Conservation (phyloP, 345 rosid genomes). For the Sonneratia caseolaris region DNA sequence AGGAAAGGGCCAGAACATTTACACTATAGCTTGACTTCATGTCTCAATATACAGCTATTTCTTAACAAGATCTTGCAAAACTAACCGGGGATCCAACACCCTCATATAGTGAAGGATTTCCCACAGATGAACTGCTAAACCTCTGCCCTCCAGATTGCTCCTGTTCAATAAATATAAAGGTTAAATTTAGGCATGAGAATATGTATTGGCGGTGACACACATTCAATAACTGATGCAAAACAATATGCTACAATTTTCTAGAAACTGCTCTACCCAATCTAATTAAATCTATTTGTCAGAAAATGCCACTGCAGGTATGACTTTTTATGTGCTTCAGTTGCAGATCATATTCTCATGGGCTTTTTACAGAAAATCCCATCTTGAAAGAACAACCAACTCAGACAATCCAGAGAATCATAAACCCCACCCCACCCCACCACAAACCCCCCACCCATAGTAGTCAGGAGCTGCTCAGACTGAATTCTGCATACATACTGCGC, state of each 20-base stretch:
- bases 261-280: neutral
- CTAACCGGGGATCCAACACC: conserved; percentile 66
- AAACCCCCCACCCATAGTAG: neutral
- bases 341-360: neutral
- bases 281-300: neutral
- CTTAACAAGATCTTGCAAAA: neutral
- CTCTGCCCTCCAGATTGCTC: conserved; percentile 53
- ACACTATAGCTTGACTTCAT: conserved; percentile 9
- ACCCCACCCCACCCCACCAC: neutral
- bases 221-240: neutral
- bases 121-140: conserved; percentile 18
- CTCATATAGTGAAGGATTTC: conserved; percentile 46
- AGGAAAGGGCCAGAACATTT: neutral
- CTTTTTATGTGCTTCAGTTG: neutral
- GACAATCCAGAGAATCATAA: too few relatives aligned
- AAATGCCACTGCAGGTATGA: neutral
- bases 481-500: conserved; percentile 32
- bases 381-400: too few relatives aligned
- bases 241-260: neutral
- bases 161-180: conserved; percentile 25
- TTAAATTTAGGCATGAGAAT: neutral
- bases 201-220: neutral
- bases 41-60: neutral
- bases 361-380: neutral
- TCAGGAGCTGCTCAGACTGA: neutral